Percentiles rank a stretch among this genome's conserved stretches.
Conservation (phyloP, 768 basidiomycete genomes). For the Pulveroboletus ravenelii region DNA sequence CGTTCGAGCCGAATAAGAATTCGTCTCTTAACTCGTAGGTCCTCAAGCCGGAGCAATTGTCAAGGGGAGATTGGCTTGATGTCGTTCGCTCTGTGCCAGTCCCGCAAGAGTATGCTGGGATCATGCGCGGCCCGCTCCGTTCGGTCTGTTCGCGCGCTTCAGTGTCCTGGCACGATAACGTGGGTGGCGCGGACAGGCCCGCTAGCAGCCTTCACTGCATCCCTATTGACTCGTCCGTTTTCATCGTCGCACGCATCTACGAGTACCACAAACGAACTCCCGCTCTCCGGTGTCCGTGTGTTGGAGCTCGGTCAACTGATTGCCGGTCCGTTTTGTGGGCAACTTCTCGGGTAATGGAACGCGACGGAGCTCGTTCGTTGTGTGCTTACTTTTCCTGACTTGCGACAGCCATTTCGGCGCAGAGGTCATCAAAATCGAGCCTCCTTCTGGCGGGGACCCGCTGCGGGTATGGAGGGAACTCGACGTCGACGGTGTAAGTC, state of each 20-base stretch:
- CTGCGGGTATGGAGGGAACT: constrained; percentile 68
- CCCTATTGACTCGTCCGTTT: background rate
- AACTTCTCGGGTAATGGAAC: constrained; percentile 55
- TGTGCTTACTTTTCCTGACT: background rate
- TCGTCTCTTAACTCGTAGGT: background rate
- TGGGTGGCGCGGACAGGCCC: background rate
- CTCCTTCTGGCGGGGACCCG: constrained; percentile 59
- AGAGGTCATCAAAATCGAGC: constrained; percentile 69
- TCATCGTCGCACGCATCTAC: background rate
- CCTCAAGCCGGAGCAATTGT: background rate
- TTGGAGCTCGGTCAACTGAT: constrained; percentile 69
- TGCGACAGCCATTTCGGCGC: constrained; percentile 62
- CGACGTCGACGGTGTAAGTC: constrained; percentile 65
- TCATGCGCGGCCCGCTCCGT: background rate
- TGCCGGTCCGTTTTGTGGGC: constrained; percentile 69
- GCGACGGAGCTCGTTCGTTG: background rate
- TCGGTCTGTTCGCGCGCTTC: background rate
- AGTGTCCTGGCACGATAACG: background rate
- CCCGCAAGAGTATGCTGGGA: background rate
- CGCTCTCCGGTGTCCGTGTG: constrained; percentile 58
- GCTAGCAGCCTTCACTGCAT: background rate
- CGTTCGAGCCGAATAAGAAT: too few species aligned
- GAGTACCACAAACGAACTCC: constrained; percentile 33
- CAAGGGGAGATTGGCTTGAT: background rate
- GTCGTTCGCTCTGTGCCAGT: background rate